These are phyloP conservation scores for Senna siamea DNA, from an alignment of 306 rosid species.

Conservation along the genomic window DNA sequence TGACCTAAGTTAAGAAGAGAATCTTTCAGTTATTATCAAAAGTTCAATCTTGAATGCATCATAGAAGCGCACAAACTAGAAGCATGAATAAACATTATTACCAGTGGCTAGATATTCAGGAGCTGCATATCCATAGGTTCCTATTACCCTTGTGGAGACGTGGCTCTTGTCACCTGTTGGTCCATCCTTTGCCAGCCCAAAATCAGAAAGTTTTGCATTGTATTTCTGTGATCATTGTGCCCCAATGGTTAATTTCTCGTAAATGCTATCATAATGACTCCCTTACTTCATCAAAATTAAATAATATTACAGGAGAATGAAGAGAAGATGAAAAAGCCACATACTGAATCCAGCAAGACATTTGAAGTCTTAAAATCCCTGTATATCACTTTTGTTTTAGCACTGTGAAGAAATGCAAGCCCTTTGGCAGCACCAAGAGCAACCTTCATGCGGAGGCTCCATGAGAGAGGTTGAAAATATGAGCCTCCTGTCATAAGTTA, in stretches of 20 bases:
- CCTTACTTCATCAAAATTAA: not conserved
- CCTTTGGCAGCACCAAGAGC: conserved; percentile 80
- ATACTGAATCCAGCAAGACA: conserved; percentile 64
- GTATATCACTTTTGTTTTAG: conserved; percentile 60
- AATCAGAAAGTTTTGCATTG: conserved; percentile 68
- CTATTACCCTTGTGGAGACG: conserved; percentile 64
- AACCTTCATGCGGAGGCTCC: conserved; percentile 72
- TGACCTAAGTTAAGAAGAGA: conserved; percentile 45
- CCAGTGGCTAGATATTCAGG: conserved; percentile 73
- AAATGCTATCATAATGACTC: conserved; percentile 1
- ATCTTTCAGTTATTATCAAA: not conserved
- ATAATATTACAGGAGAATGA: not conserved
- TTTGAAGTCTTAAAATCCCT: conserved; percentile 76
- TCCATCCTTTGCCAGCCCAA: conserved; percentile 73
- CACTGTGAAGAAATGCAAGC: conserved; percentile 69
- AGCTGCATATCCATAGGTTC: conserved; percentile 71
- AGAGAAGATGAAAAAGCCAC: conserved; percentile 32
- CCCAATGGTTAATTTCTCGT: conserved; percentile 18
- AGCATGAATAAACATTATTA: conserved; percentile 29
- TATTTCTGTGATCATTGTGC: conserved; percentile 49
- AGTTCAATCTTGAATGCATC: not conserved
- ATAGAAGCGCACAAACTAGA: not conserved
- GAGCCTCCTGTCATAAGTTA: conserved; percentile 58
- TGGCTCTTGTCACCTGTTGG: conserved; percentile 63
- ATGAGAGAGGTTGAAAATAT: conserved; percentile 71